Evolutionary conservation across 2,329 filamentous ascomycete species (phyloP), one percentile per base, ranked within the genome.

Genomic region (Penicillium oxalicum): DNA sequence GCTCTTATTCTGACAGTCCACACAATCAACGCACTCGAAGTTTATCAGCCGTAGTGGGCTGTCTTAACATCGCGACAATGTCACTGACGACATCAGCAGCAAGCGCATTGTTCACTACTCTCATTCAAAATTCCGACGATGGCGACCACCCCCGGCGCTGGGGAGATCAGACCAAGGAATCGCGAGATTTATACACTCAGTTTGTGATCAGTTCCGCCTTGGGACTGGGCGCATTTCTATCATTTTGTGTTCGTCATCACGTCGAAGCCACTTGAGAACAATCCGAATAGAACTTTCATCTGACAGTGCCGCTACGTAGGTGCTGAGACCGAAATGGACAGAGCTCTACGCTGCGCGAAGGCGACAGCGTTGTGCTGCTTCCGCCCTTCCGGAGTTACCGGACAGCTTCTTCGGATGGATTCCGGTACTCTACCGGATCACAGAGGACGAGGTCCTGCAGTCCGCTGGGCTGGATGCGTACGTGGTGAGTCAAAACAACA

Each of bases 401-500:
- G 82, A 91, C 64, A 86, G 81, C 40, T 83, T 95, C 63, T 87
- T 97, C 58, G 91, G 91, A 62, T 98, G 93, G 93, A 93, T 98
- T 40, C 83, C 90, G 1, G 82, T 84, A 3, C 73, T 98, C 36
- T 93, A 90, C 73, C 81, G 73, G 57, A 87, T 98, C 52, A 88
- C 84, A 1, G 91, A 97, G 57, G 84, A 95, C 63, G 87, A 97
- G 69, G 83, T 98, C 4, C 77, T 98, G 45, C 84, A 87, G 12
- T 91, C 90, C 18, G 91, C 91, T 13, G 93, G 93, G 0, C 79
- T 98, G 43, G 93, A 98, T 73, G 93, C 93, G 44, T 98, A 88
- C 71, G 93, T 96, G 56, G 86, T 88, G 72, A 59, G 79, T 75
- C 4, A 32, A 36, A 25, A 37, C 25, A 18, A 13, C 25, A 6